Conservation (phyloP, 495 filamentous ascomycete genomes). For the Durotheca rogersii region DNA sequence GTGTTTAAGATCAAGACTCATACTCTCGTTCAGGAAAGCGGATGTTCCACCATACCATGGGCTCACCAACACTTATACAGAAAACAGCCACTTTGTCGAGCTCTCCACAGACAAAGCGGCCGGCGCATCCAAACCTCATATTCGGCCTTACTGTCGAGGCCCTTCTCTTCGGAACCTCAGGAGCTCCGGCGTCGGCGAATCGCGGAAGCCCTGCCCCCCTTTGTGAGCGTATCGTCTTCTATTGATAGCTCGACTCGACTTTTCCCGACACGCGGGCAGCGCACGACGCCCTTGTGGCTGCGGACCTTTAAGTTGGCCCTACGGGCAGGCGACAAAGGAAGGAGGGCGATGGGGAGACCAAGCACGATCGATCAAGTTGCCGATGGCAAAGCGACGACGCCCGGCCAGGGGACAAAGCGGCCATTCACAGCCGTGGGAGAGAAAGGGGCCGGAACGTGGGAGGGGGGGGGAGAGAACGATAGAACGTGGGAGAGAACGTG, state of each 20-base stretch:
- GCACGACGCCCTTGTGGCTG: conserved; percentile 3
- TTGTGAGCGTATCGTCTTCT: background rate
- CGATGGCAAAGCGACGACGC: conserved; percentile 7
- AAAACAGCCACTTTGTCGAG: conserved; percentile 12
- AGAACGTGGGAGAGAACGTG: too few species aligned
- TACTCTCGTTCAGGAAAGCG: conserved; percentile 3
- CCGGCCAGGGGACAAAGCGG: conserved; percentile 15
- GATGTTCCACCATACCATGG: background rate
- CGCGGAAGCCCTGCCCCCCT: background rate
- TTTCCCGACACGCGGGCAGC: background rate
- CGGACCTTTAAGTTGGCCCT: background rate
- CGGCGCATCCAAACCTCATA: background rate
- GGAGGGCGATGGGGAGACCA: conserved; percentile 1
- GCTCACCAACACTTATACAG: conserved; percentile 13
- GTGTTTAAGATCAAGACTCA: background rate
- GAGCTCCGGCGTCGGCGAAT: too few species aligned
- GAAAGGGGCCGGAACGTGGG: background rate
- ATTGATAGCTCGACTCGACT: conserved; percentile 1
- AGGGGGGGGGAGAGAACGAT: background rate
- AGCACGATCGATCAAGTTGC: background rate
- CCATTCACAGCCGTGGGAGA: conserved; percentile 1
- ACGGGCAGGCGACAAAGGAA: conserved; percentile 15
- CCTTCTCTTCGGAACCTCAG: too few species aligned
- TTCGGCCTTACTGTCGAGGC: background rate
- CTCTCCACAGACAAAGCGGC: conserved; percentile 6